Evolutionary conservation across 1,284 basidiomycete species (phyloP), one percentile per base, ranked within the genome.

Genomic region (Moesziomyces globuligerus): DNA sequence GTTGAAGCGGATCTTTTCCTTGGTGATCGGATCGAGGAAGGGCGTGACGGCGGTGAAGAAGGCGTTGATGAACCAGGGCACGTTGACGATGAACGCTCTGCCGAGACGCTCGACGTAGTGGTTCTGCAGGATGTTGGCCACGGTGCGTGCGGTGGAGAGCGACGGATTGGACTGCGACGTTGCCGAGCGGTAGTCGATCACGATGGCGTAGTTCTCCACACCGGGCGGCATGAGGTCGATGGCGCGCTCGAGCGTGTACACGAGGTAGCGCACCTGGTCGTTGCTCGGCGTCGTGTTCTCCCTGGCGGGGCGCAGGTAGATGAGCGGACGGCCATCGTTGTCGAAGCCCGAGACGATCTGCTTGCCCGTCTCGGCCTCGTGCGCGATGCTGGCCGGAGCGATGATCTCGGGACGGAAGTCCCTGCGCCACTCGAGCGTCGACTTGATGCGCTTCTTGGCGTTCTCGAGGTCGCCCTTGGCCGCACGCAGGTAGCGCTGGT

Each of bases 101-200:
- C 93, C 93, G 26, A 95, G 87, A 5, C 91, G 90, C 84, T 94
- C 93, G 29, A 91, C 90, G 76, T 96, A 96, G 83, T 95, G 92
- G 70, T 92, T 88, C 83, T 95, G 93, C 36, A 96, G 86, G 70
- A 96, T 93, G 61, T 87, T 85, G 28, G 72, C 75, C 34, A 76
- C 76, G 15, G 62, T 29, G 5, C 72, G 57, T 3, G 71, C 72
- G 18, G 62, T 73, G 10, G 57, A 51, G 21, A 80, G 53, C 28
- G 60, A 65, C 32, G 79, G 79, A 41, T 74, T 78, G 34, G 68
- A 64, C n/a, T 66, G 57, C 17, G 62, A 39, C 1, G 62, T 74
- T 9, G 77, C 70, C 13, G 56, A 58, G 26, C 70, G 45, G 48
- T 77, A 80, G 54, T 79, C 77, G 50, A 80, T 71, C 36, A 81